Base-by-base conservation (phyloP, 192 early-diverging fungal genomes). In the Backusella parvicylindrica region DNA sequence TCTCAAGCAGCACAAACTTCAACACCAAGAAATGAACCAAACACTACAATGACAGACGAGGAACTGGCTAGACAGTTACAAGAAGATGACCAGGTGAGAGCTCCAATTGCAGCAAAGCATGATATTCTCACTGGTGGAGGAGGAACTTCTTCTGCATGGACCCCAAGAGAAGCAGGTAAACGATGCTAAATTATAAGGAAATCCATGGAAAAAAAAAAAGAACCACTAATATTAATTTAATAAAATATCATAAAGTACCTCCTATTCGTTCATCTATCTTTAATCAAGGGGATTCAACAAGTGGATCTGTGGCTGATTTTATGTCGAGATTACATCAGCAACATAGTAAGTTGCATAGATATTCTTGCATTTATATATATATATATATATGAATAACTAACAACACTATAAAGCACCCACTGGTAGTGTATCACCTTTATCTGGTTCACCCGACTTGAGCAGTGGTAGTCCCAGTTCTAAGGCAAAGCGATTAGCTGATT, bases 101-200 rank as follows among this genome's bases (percentile, higher is more conserved):
- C 95, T 6, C 96, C 96, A 0, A 96, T 98, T 75, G 93, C 95
- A 1, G 86, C 95, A 0, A 90, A 85, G 36, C 83, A 89, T 28
- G 95, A 96, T 63, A 90, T 94, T 43, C 81, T 95, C 15, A 85
- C 92, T 15, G 92, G 91, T 23, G 84, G 78, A 18, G 86, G 80
- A 23, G 68, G 72, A 18, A 33, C 70, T 8, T 43, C 16, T 8
- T 26, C 65, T n/a, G 11, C 49, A 18, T 50, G 47, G 71, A 60
- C 71, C 8, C 38, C 31, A 33, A 66, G 68, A 41, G 41, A 47
- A 28, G 13, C 26, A 70, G 37, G 68, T 70, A 70, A 32, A 2
- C n/a, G n/a, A n/a, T n/a, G n/a, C n/a, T n/a, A n/a, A n/a, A n/a
- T n/a, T n/a, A 30, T 23, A 32, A 0, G 26, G 9, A 12, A 26